These are phyloP conservation scores for Podospora tetraspora DNA, from an alignment of 495 filamentous ascomycete genomes.

Conservation along the genomic window DNA sequence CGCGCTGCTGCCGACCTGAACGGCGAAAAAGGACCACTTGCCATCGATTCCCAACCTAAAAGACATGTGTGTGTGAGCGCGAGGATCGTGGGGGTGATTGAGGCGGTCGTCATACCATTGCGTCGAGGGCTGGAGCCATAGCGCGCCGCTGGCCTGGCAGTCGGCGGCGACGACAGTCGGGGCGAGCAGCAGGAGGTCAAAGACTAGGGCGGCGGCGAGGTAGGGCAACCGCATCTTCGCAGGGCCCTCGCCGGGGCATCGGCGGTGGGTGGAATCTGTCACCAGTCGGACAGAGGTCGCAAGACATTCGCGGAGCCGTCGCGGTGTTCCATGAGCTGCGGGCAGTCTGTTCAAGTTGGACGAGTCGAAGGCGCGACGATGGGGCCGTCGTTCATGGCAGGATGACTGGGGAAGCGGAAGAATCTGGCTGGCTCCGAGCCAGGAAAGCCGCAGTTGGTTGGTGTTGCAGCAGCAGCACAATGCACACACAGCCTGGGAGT, in stretches of 20 bases:
- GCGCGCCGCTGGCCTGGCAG: slow-evolving; percentile 20
- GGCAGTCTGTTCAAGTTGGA: slow-evolving; percentile 1
- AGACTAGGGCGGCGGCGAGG: slow-evolving; percentile 33
- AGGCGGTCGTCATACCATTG: slow-evolving; percentile 34
- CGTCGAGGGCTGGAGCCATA: slow-evolving; percentile 41
- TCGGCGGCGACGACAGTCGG: slow-evolving; percentile 31
- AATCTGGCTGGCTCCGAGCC: not conserved
- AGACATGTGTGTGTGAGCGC: slow-evolving; percentile 25
- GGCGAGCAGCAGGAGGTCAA: slow-evolving; percentile 35
- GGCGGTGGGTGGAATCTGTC: slow-evolving; percentile 19
- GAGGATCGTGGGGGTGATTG: slow-evolving; percentile 4
- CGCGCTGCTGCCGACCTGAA: slow-evolving; percentile 52
- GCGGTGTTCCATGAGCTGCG: slow-evolving; percentile 32
- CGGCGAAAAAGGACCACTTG: slow-evolving; percentile 48
- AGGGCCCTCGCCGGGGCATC: slow-evolving; percentile 23
- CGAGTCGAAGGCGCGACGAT: slow-evolving; percentile 2
- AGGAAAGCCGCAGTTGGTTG: not conserved
- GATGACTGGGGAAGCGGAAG: not conserved
- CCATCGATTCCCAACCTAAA: slow-evolving; percentile 47
- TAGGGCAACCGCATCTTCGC: slow-evolving; percentile 32
- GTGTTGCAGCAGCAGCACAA: not conserved
- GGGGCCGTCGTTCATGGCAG: slow-evolving; percentile 13
- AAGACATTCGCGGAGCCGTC: slow-evolving; percentile 27
- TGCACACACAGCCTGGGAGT: not conserved
- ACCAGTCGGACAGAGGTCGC: slow-evolving; percentile 25